Conservation (phyloP, 331 rosid species). For the Quercus tomentella region DNA sequence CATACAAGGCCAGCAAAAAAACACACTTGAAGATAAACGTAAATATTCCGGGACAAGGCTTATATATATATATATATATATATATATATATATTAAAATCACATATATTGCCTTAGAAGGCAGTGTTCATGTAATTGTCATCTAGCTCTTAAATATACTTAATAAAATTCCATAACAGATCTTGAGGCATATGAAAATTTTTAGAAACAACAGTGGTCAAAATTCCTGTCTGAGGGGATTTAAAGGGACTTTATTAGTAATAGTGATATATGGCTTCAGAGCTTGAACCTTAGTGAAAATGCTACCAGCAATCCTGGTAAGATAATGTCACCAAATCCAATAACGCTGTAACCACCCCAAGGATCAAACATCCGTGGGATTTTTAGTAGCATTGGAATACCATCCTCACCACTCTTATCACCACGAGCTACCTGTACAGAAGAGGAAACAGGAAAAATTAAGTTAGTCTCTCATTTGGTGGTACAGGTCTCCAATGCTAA, state of each 20-base stretch:
- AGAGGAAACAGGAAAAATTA: conserved; percentile 1
- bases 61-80: background rate
- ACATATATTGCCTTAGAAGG: background rate
- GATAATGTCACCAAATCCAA: conserved; percentile 97
- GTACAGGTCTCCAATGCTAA: background rate
- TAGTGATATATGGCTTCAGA: conserved; percentile 15
- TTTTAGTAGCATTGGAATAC: conserved; percentile 97
- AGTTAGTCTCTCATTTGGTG: background rate
- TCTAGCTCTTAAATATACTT: background rate
- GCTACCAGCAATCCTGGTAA: conserved; percentile 95
- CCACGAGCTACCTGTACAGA: conserved; percentile 91
- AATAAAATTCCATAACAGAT: background rate
- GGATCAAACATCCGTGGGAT: conserved; percentile 97
- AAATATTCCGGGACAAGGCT: background rate
- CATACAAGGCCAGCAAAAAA: background rate
- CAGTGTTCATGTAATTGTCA: background rate
- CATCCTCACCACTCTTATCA: conserved; percentile 95
- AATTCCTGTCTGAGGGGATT: background rate
- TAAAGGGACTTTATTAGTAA: background rate
- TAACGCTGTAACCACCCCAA: conserved; percentile 99
- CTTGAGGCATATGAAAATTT: background rate
- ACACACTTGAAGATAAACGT: background rate
- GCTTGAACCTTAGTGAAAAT: conserved; percentile 75
- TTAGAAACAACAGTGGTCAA: background rate
- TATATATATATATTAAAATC: background rate